Conservation (phyloP, 305 asterid genomes). For the Fraxinus platypoda region DNA sequence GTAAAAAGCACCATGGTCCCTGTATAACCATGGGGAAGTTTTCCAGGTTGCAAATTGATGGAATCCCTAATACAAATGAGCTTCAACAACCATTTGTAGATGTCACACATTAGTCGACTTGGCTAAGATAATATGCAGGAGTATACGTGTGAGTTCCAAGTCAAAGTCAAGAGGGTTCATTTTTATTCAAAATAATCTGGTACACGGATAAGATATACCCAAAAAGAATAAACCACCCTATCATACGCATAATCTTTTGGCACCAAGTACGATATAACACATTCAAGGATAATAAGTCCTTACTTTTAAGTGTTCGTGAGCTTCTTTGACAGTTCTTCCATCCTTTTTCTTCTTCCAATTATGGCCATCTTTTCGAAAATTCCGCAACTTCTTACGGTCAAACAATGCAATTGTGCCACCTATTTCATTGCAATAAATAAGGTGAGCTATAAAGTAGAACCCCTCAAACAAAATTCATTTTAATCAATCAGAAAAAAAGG, state of each 20-base stretch:
- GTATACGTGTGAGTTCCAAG: not conserved
- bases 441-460: not conserved
- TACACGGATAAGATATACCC: not conserved
- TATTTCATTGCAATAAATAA: constrained; percentile 15
- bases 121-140: not conserved
- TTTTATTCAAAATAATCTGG: not conserved
- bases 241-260: not conserved
- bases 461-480: constrained; percentile 14
- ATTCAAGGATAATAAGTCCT: constrained; percentile 13
- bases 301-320: constrained; percentile 59
- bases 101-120: not conserved
- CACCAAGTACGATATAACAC: not conserved
- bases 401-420: constrained; percentile 49
- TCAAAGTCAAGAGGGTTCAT: not conserved
- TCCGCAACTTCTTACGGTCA: constrained; percentile 56
- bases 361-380: constrained; percentile 53
- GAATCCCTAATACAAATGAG: not conserved
- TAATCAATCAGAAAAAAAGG: constrained; percentile 24
- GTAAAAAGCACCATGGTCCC: not conserved
- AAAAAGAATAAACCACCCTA: not conserved
- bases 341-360: constrained; percentile 58
- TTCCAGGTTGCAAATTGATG: constrained; percentile 2
- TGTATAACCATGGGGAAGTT: not conserved
- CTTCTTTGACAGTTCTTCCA: constrained; percentile 58
- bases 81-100: not conserved